These are phyloP conservation scores for Russula sp. DNA, from an alignment of 768 basidiomycete species.

Conservation along the genomic window DNA sequence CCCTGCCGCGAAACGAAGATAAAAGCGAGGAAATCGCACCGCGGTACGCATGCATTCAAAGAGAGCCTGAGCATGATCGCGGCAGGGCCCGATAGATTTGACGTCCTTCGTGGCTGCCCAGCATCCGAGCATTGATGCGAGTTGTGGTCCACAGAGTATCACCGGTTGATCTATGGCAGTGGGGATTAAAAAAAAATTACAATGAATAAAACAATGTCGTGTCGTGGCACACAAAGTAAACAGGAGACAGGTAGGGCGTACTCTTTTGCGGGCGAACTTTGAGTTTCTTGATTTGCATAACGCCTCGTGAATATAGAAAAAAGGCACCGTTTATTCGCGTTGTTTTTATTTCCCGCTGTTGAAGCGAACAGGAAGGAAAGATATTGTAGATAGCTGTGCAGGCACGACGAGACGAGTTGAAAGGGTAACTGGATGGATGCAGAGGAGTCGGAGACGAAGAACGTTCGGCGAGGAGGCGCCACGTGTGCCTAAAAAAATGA, in stretches of 20 bases:
- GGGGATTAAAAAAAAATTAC: constrained; percentile 22
- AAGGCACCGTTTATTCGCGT: neutral
- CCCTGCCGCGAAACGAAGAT: constrained; percentile 8
- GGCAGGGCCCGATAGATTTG: constrained; percentile 52
- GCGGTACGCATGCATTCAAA: constrained; percentile 84
- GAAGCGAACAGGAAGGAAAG: constrained; percentile 3
- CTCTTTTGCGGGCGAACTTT: constrained; percentile 78
- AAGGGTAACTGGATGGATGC: no score
- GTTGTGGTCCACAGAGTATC: constrained; percentile 55
- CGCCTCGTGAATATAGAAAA: neutral
- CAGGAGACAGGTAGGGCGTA: constrained; percentile 35
- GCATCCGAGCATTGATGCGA: constrained; percentile 78
- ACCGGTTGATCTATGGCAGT: constrained; percentile 45
- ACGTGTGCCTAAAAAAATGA: neutral
- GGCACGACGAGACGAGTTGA: neutral
- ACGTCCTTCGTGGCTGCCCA: constrained; percentile 76
- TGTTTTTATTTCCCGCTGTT: neutral
- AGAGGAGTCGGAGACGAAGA: neutral
- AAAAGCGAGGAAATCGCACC: constrained; percentile 46
- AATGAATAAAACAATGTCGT: constrained; percentile 46
- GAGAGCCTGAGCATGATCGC: constrained; percentile 55
- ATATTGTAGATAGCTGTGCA: no score
- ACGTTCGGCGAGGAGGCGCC: neutral
- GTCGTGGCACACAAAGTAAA: constrained; percentile 3
- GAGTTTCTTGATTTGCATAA: constrained; percentile 67